Evolutionary conservation across 805 yeast species (phyloP).

Genomic region (Nakazawaea anatomiae): DNA sequence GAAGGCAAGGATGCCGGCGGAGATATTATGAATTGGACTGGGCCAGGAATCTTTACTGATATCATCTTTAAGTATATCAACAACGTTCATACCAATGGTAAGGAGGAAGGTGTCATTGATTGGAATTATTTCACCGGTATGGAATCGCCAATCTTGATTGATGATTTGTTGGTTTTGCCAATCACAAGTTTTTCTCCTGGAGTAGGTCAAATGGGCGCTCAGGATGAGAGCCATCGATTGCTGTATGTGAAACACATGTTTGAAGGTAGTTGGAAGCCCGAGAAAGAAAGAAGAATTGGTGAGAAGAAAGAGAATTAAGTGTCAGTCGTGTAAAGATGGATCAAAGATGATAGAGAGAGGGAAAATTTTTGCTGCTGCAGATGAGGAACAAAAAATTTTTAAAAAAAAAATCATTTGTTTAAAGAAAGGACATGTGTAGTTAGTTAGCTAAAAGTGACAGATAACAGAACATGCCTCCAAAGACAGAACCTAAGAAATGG

Average conservation of each 20-base stretch:
- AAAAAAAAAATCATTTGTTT: neutral
- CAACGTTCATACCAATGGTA: constrained; percentile 39
- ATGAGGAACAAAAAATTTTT: neutral
- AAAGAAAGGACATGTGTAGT: neutral
- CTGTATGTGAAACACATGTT: constrained; percentile 62
- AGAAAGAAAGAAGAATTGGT: constrained; percentile 14
- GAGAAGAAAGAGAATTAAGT: neutral
- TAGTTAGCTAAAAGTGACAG: neutral
- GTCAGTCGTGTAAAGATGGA: neutral
- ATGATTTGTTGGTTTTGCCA: constrained; percentile 69
- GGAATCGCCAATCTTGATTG: constrained; percentile 46
- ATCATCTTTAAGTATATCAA: constrained; percentile 73
- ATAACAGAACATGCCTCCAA: constrained; percentile 36
- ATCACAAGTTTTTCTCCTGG: constrained; percentile 66
- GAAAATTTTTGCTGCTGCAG: neutral
- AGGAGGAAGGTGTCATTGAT: constrained; percentile 31
- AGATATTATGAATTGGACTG: constrained; percentile 91
- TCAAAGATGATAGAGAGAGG: neutral
- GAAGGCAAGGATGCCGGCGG: constrained; percentile 63
- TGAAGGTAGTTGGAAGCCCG: constrained; percentile 58
- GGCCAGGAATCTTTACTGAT: constrained; percentile 95
- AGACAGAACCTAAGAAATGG: constrained; percentile 62
- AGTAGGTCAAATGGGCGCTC: constrained; percentile 65
- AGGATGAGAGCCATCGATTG: constrained; percentile 31
- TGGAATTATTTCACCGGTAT: constrained; percentile 64